Conservation (phyloP, 2,329 filamentous ascomycete species). For the Ophiostoma ulmi region DNA sequence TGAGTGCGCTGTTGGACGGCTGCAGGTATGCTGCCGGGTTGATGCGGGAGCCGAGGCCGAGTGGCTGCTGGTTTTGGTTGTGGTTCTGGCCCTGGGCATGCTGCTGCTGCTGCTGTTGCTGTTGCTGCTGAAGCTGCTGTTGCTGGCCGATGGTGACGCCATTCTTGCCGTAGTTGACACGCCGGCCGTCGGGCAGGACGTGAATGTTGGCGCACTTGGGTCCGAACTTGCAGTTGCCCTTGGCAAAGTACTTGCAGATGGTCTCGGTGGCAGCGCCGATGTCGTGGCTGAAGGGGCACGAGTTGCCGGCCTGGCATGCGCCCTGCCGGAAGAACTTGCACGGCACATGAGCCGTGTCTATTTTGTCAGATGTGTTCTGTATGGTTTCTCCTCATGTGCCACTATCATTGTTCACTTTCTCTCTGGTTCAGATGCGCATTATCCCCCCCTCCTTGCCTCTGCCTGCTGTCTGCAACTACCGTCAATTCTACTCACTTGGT, state of each 20-base stretch:
- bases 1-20: slow-evolving; percentile 64
- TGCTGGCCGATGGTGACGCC: slow-evolving; percentile 56
- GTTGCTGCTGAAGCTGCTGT: slow-evolving; percentile 1
- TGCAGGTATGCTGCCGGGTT: slow-evolving; percentile 61
- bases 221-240: slow-evolving; percentile 99
- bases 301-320: slow-evolving; percentile 89
- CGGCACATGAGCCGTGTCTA: slow-evolving; percentile 93
- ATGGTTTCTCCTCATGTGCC: background rate
- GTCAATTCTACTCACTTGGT: slow-evolving; percentile 47
- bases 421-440: background rate
- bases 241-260: slow-evolving; percentile 98
- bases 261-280: slow-evolving; percentile 78
- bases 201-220: slow-evolving; percentile 96
- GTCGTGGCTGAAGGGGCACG: slow-evolving; percentile 94
- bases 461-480: background rate
- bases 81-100: background rate
- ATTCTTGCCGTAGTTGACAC: slow-evolving; percentile 75
- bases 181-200: slow-evolving; percentile 84
- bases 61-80: slow-evolving; percentile 21
- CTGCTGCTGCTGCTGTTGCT: slow-evolving; percentile 9
- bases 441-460: background rate
- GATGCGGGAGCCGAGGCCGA: slow-evolving; percentile 62
- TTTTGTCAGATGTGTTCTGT: background rate
- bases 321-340: slow-evolving; percentile 99
- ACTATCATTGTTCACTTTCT: background rate